A percentile compares a stretch with the other conserved stretches of the same genome.
Evolutionary conservation across 352 stramenopile species (phyloP).

Genomic region (Globisporangium acanthophoron): DNA sequence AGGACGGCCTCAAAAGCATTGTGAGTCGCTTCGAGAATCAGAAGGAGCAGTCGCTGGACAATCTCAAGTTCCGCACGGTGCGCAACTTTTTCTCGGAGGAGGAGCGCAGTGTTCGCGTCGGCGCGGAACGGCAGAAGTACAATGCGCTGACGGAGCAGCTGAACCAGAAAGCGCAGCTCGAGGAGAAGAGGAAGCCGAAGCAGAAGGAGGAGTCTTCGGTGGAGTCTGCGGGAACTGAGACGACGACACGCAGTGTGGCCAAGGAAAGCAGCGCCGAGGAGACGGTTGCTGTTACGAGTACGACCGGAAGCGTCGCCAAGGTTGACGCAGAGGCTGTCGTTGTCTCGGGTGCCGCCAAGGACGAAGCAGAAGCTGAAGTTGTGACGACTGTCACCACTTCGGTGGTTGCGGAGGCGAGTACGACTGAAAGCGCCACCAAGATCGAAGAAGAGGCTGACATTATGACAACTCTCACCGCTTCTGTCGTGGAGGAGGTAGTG

Average conservation of each 20-base stretch:
- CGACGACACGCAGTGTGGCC: background rate
- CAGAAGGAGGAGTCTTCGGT: slow-evolving; percentile 3
- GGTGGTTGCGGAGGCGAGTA: background rate
- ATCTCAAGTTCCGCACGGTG: slow-evolving; percentile 47
- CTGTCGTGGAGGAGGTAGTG: background rate
- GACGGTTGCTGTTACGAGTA: background rate
- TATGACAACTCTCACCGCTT: background rate
- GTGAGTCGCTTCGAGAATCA: slow-evolving; percentile 3
- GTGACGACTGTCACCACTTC: background rate
- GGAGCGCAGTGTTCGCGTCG: slow-evolving; percentile 43
- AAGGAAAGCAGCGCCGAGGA: background rate
- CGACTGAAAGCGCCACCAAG: background rate
- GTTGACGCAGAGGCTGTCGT: too few relatives aligned
- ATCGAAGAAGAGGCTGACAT: background rate
- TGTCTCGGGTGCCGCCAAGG: background rate
- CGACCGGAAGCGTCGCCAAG: background rate
- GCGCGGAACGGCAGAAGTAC: slow-evolving; percentile 47
- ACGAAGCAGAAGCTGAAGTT: too few relatives aligned
- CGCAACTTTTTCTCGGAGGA: slow-evolving; percentile 41
- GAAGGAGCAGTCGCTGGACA: slow-evolving; percentile 41
- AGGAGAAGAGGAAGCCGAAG: slow-evolving; percentile 10
- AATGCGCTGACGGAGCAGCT: slow-evolving; percentile 41
- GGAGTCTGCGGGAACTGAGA: background rate
- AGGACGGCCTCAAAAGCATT: slow-evolving; percentile 5
- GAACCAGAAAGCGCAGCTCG: slow-evolving; percentile 18